Conservation (phyloP, 1,284 basidiomycete species). For the Cutaneotrichosporon arboriforme region DNA sequence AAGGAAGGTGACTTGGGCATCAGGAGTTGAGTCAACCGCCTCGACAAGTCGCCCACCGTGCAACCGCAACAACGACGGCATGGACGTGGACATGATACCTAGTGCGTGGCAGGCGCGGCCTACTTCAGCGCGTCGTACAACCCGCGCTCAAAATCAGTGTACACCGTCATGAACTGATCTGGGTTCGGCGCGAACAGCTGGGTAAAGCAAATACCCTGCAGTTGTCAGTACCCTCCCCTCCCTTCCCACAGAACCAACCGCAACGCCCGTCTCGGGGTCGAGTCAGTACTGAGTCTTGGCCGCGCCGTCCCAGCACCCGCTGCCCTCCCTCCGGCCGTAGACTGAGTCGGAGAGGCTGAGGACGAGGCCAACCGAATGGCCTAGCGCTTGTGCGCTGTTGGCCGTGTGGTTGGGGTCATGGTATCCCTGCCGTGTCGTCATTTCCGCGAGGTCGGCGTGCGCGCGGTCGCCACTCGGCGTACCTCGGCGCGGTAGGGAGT, state of each 20-base stretch:
- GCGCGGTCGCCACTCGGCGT: background rate
- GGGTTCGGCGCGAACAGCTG: conserved; percentile 21
- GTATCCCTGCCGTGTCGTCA: conserved; percentile 5
- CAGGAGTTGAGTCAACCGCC: too few relatives aligned
- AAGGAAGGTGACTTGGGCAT: background rate
- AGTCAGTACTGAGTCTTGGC: conserved; percentile 25
- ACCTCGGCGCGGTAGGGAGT: conserved; percentile 13
- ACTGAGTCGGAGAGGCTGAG: conserved; percentile 7
- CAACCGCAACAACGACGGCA: too few relatives aligned
- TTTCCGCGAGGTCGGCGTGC: conserved; percentile 10
- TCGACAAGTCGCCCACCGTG: too few relatives aligned
- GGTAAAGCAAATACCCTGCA: conserved; percentile 23
- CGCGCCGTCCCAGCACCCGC: conserved; percentile 25
- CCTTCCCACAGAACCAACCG: conserved; percentile 12
- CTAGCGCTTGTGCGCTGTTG: conserved; percentile 10
- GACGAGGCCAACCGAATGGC: conserved; percentile 13
- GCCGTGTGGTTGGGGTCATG: conserved; percentile 13
- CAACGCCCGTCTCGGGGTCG: conserved; percentile 21
- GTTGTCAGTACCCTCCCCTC: background rate
- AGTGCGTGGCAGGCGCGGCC: too few relatives aligned
- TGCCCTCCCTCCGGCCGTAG: conserved; percentile 19
- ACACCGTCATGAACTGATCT: conserved; percentile 23
- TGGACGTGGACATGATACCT: too few relatives aligned
- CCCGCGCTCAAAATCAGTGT: conserved; percentile 28
- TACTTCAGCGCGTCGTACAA: conserved; percentile 30